These are phyloP conservation scores for barrel medic (Medicago truncatula) DNA, from an alignment of 306 rosid genomes.

Conservation along the genomic window DNA sequence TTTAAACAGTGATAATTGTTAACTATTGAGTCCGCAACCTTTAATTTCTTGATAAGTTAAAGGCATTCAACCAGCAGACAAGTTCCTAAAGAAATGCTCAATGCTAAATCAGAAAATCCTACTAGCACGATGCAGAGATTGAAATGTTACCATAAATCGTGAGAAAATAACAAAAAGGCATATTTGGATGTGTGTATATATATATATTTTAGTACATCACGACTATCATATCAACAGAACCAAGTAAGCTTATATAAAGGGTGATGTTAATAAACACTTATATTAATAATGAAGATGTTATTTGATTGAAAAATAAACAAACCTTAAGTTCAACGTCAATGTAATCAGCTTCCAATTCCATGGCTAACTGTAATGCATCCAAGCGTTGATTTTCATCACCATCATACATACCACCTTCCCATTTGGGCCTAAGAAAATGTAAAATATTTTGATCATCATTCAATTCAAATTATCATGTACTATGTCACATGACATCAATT, in stretches of 20 bases:
- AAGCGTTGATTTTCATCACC: constrained; percentile 77
- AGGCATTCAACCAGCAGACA: constrained; percentile 32
- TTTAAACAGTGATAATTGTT: neutral
- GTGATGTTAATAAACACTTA: neutral
- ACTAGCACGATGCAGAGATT: neutral
- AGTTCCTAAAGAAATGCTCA: constrained; percentile 20
- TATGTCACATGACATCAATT: neutral
- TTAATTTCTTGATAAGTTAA: constrained; percentile 31
- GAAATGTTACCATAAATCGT: neutral
- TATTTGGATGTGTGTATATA: neutral
- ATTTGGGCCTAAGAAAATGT: constrained; percentile 60
- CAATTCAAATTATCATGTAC: neutral
- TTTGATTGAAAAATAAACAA: constrained; percentile 3
- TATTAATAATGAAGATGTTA: neutral
- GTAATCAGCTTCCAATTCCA: constrained; percentile 87
- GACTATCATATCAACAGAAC: neutral
- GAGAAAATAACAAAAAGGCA: neutral
- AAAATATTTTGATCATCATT: neutral
- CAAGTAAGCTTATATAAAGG: neutral
- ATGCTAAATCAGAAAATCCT: neutral
- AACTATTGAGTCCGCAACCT: constrained; percentile 16
- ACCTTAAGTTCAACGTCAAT: constrained; percentile 91
- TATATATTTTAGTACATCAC: constrained; percentile 4
- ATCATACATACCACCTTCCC: constrained; percentile 90
- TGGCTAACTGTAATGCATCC: constrained; percentile 71